These are phyloP conservation scores for Lodderomyces theae DNA, from an alignment of 1,139 yeast species.

Conservation along the genomic window DNA sequence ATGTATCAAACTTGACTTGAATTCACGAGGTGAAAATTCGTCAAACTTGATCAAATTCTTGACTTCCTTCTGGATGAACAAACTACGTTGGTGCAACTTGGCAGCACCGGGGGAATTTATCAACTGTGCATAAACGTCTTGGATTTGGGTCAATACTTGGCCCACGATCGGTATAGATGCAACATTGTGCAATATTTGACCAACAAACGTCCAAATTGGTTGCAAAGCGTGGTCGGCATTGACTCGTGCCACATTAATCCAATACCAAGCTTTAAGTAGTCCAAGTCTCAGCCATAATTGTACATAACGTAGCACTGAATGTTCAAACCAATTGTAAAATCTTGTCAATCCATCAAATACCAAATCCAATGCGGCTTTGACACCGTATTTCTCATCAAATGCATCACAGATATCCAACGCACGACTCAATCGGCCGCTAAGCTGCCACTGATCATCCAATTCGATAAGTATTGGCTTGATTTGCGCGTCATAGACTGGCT, in stretches of 20 bases:
- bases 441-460: constrained; percentile 8
- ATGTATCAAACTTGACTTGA: constrained; percentile 18
- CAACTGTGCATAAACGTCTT: constrained; percentile 5
- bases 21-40: constrained; percentile 15
- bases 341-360: constrained; percentile 1
- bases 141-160: background rate
- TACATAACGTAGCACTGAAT: background rate
- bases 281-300: constrained; percentile 1
- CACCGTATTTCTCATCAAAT: constrained; percentile 8
- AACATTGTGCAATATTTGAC: background rate
- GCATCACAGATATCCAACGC: background rate
- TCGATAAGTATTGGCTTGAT: constrained; percentile 10
- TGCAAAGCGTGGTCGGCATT: constrained; percentile 2
- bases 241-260: constrained; percentile 2
- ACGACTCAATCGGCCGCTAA: background rate
- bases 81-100: constrained; percentile 19
- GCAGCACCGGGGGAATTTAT: constrained; percentile 12
- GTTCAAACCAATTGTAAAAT: constrained; percentile 9
- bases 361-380: constrained; percentile 2
- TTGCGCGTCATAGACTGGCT: constrained; percentile 12
- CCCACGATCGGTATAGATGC: constrained; percentile 7
- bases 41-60: constrained; percentile 25
- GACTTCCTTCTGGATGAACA: constrained; percentile 30
- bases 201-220: constrained; percentile 2
- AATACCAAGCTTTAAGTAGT: constrained; percentile 3